A percentile compares a stretch with the other conserved stretches of the same genome.
Evolutionary conservation across 1,284 basidiomycete genomes (phyloP).

Genomic region (Trametes polyzona): DNA sequence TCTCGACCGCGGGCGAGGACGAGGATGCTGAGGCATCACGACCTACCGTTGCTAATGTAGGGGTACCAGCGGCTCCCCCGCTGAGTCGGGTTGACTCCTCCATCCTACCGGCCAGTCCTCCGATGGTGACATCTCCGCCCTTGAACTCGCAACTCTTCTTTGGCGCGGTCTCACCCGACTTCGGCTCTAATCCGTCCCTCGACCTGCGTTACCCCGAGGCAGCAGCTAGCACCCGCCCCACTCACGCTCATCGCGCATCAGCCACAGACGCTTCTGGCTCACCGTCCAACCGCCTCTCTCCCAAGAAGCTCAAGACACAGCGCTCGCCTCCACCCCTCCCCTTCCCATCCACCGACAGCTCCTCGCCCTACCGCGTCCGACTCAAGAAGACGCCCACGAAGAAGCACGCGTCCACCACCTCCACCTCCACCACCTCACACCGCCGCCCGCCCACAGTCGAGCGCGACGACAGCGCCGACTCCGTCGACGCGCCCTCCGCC

Average conservation of each 20-base stretch:
- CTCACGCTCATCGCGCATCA: too few species aligned
- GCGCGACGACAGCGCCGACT: conserved; percentile 9
- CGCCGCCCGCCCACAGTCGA: neutral
- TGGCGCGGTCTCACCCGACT: conserved; percentile 21
- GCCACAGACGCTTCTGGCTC: too few species aligned
- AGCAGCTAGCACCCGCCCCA: neutral
- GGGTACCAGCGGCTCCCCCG: neutral
- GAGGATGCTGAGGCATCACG: conserved; percentile 2
- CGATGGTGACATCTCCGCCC: conserved; percentile 37
- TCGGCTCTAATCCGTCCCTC: conserved; percentile 24
- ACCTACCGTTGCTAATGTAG: too few species aligned
- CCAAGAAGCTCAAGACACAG: conserved; percentile 29
- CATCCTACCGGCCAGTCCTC: conserved; percentile 38
- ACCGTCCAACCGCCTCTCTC: too few species aligned
- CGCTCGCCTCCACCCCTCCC: conserved; percentile 30
- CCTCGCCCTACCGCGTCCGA: conserved; percentile 28
- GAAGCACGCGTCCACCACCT: too few species aligned
- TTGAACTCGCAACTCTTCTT: conserved; percentile 42
- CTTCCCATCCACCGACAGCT: conserved; percentile 29
- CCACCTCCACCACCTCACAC: too few species aligned
- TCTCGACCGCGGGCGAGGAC: neutral
- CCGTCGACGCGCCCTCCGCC: conserved; percentile 1
- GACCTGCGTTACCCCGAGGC: conserved; percentile 11
- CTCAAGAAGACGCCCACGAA: conserved; percentile 27
- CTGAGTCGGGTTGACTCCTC: conserved; percentile 33